Conservation (phyloP, 139 green algal species). For the Nannochloris sp. region DNA sequence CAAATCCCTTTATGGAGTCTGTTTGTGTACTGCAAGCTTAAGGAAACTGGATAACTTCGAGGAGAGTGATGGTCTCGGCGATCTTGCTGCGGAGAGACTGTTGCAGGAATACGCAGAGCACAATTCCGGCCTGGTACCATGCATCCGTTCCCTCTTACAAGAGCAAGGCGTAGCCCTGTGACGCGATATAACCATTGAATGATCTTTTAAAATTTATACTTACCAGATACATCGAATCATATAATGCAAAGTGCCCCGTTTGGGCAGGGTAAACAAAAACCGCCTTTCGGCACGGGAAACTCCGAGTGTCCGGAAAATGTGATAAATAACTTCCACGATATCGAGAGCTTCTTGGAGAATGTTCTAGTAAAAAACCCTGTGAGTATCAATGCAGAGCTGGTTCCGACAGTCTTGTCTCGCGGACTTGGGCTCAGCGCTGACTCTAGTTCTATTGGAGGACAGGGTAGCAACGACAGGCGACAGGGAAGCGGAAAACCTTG, state of each 20-base stretch:
- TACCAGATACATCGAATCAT: not conserved
- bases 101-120: slow-evolving; percentile 46
- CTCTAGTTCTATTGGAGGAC: not conserved
- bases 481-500: slow-evolving; percentile 1
- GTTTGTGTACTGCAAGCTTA: slow-evolving; percentile 27
- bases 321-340: slow-evolving; percentile 3
- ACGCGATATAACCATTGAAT: not conserved
- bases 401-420: slow-evolving; percentile 7
- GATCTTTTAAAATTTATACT: not conserved
- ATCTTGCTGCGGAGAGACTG: slow-evolving; percentile 37
- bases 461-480: not conserved
- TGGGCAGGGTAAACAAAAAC: not conserved
- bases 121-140: slow-evolving; percentile 43
- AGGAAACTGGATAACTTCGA: not conserved
- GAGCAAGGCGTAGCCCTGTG: not conserved
- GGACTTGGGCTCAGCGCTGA: slow-evolving; percentile 10
- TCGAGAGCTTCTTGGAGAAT: slow-evolving; percentile 16
- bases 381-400: slow-evolving; percentile 4
- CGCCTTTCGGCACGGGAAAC: not conserved
- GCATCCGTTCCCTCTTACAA: slow-evolving; percentile 19
- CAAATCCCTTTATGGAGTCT: slow-evolving; percentile 45
- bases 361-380: slow-evolving; percentile 7
- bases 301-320: not conserved
- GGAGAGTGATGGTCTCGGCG: slow-evolving; percentile 24
- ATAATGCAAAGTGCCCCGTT: not conserved